A percentile compares a stretch with the other conserved stretches of the same genome.
These are phyloP conservation scores for Niebla homalea DNA, from an alignment of 495 filamentous ascomycete species.

Conservation along the genomic window DNA sequence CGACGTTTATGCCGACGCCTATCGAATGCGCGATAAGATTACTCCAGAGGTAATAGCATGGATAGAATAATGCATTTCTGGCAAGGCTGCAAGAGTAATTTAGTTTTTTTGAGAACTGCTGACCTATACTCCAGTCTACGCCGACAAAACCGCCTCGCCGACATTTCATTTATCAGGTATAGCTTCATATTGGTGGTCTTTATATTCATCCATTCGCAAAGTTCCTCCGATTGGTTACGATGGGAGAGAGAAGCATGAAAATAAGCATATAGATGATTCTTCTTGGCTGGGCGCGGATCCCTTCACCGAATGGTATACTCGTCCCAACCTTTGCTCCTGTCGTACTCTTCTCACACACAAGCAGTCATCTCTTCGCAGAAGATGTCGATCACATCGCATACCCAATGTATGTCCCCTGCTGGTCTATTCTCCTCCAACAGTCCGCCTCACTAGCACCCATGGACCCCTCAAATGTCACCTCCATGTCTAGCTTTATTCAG, in stretches of 20 bases:
- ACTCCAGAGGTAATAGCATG: not conserved
- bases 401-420: not conserved
- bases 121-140: not conserved
- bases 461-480: not conserved
- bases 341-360: not conserved
- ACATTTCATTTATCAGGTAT: not conserved
- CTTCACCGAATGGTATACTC: not conserved
- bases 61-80: not conserved
- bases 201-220: not conserved
- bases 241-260: not conserved
- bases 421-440: not conserved
- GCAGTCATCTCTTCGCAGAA: too few species aligned
- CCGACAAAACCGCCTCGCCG: not conserved
- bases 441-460: not conserved
- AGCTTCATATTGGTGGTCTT: not conserved
- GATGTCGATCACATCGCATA: not conserved
- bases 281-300: not conserved
- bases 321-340: not conserved
- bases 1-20: not conserved
- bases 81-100: not conserved
- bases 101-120: not conserved
- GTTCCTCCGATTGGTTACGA: not conserved
- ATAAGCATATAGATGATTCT: not conserved
- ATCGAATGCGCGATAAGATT: not conserved
- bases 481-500: not conserved